phyloP scores from a whole-genome alignment of 164 flowering plant species.

The Stephania cephalantha region DNA sequence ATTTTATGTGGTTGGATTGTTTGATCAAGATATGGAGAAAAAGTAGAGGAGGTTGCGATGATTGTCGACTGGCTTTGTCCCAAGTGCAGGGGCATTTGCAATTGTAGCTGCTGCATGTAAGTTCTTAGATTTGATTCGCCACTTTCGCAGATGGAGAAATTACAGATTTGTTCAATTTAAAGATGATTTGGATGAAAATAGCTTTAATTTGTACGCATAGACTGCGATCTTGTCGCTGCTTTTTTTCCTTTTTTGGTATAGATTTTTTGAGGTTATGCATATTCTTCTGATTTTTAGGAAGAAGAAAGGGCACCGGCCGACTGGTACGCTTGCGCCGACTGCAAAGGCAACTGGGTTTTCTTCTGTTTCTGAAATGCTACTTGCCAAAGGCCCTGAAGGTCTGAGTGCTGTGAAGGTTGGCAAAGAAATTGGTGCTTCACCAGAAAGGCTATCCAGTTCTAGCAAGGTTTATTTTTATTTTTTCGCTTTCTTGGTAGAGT shows the following conservation, averaged over 20 bases:
- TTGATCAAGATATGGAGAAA: constrained; percentile 67
- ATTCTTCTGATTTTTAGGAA: constrained; percentile 41
- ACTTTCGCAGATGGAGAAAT: background rate
- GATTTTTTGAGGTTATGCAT: background rate
- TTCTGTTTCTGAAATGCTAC: constrained; percentile 70
- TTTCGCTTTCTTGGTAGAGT: background rate
- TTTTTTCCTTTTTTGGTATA: background rate
- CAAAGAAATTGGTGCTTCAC: constrained; percentile 10
- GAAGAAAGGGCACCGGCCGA: constrained; percentile 62
- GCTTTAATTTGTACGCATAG: background rate
- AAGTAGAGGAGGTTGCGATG: constrained; percentile 48
- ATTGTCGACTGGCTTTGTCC: constrained; percentile 69
- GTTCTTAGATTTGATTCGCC: constrained; percentile 2
- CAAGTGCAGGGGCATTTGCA: constrained; percentile 79
- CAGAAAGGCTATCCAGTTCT: constrained; percentile 19
- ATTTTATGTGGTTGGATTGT: background rate
- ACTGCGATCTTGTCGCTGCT: background rate
- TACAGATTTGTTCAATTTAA: background rate
- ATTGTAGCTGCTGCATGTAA: constrained; percentile 92
- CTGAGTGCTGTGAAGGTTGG: background rate
- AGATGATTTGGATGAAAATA: background rate
- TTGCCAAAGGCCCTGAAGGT: constrained; percentile 26
- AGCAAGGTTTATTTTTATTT: constrained; percentile 18
- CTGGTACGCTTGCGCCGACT: constrained; percentile 51
- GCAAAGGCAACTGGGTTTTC: constrained; percentile 77